phyloP scores from a whole-genome alignment of 2,329 filamentous ascomycete species.

The Leptosphaerulina australis region DNA sequence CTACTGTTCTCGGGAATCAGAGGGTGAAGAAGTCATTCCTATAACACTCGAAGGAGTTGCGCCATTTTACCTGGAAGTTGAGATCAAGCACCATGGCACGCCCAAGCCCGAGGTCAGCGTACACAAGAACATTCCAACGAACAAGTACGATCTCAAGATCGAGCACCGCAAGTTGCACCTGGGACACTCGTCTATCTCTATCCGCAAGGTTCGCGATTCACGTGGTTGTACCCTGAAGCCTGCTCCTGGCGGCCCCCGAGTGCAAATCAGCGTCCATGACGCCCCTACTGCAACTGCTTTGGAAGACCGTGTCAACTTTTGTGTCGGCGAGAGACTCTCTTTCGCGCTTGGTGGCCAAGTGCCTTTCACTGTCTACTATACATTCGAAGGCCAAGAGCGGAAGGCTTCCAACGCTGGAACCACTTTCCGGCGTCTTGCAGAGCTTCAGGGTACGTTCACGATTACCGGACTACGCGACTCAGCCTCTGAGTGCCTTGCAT shows the following conservation, averaged over 20 bases:
- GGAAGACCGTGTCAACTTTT: conserved; percentile 85
- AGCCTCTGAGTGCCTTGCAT: conserved; percentile 84
- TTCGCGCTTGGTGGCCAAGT: conserved; percentile 90
- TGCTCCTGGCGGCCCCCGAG: conserved; percentile 68
- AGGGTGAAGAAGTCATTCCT: conserved; percentile 84
- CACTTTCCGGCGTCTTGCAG: conserved; percentile 90
- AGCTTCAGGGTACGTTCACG: conserved; percentile 84
- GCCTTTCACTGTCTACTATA: conserved; percentile 92
- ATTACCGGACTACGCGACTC: conserved; percentile 88
- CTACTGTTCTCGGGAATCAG: conserved; percentile 85
- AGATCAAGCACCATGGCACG: conserved; percentile 88
- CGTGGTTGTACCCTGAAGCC: conserved; percentile 83
- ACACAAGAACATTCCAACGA: conserved; percentile 77
- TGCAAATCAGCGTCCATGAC: conserved; percentile 91
- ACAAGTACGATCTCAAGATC: conserved; percentile 79
- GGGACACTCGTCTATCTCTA: conserved; percentile 86
- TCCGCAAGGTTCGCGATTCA: conserved; percentile 86
- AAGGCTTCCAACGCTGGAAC: conserved; percentile 81
- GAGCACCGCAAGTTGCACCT: conserved; percentile 83
- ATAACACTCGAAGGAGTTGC: conserved; percentile 81
- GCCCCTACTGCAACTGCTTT: conserved; percentile 88
- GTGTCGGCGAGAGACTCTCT: conserved; percentile 90
- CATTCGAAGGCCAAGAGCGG: conserved; percentile 77
- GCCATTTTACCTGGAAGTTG: conserved; percentile 89
- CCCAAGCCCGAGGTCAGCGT: conserved; percentile 79